Evolutionary conservation across 1,139 yeast genomes (phyloP).

Genomic region (Wickerhamomyces sp.): DNA sequence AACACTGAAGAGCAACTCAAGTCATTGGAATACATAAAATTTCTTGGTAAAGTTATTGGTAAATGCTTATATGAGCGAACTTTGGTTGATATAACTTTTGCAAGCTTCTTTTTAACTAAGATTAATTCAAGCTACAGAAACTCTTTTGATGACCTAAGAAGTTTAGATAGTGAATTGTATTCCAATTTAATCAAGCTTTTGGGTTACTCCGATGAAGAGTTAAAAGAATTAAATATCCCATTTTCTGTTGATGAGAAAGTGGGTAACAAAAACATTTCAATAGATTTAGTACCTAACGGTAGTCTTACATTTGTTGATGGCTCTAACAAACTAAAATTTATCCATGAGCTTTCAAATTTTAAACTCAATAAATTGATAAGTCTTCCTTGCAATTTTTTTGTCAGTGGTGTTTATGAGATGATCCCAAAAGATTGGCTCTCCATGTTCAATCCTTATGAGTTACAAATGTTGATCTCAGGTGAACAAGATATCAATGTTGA

Average conservation of each 20-base stretch:
- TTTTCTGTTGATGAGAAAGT: constrained; percentile 46
- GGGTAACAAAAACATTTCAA: constrained; percentile 29
- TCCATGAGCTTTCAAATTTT: constrained; percentile 75
- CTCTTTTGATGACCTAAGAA: constrained; percentile 74
- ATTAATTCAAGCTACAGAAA: constrained; percentile 45
- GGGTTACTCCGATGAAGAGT: constrained; percentile 51
- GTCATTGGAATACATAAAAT: constrained; percentile 45
- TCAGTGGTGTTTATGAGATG: constrained; percentile 66
- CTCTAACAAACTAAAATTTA: constrained; percentile 66
- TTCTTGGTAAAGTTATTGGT: constrained; percentile 80
- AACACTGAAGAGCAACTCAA: constrained; percentile 24
- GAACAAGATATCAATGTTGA: constrained; percentile 60
- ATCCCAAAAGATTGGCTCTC: constrained; percentile 72
- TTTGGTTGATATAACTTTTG: constrained; percentile 77
- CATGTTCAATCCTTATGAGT: constrained; percentile 79
- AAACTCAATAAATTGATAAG: constrained; percentile 63
- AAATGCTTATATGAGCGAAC: constrained; percentile 87
- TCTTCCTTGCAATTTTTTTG: constrained; percentile 58
- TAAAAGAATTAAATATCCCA: constrained; percentile 54
- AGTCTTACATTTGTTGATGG: constrained; percentile 48
- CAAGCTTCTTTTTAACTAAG: constrained; percentile 79
- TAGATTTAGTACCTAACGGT: constrained; percentile 65
- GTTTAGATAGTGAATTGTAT: constrained; percentile 68
- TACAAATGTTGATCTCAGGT: constrained; percentile 81
- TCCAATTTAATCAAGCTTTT: constrained; percentile 59